phyloP scores from a whole-genome alignment of 1,284 basidiomycete genomes.

The Ganoderma sinense region DNA sequence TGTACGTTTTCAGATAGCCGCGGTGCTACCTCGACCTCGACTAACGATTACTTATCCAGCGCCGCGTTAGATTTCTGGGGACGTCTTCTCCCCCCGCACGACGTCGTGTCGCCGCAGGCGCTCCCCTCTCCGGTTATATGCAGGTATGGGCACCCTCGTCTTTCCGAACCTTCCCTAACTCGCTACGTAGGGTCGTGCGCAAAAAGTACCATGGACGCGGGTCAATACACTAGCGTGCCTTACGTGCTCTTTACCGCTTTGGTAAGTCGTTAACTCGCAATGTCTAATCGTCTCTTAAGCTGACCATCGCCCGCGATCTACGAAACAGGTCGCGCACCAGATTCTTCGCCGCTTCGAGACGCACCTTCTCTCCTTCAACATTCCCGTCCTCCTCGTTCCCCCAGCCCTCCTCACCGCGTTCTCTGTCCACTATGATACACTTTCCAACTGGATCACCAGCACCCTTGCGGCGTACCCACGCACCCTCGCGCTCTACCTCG shows the following conservation, averaged over 20 bases:
- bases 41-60: not conserved
- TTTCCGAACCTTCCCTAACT: not conserved
- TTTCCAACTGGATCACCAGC: not conserved
- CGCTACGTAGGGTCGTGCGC: not conserved
- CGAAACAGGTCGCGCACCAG: constrained; percentile 17
- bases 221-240: not conserved
- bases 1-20: not conserved
- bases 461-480: not conserved
- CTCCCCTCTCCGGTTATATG: not conserved
- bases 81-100: not conserved
- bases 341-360: constrained; percentile 17
- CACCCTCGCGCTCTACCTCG: constrained; percentile 21
- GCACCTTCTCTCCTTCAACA: constrained; percentile 1
- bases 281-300: not conserved
- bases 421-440: not conserved
- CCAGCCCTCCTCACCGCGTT: constrained; percentile 1
- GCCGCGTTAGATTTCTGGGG: not conserved
- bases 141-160: not conserved
- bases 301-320: not conserved
- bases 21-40: not conserved
- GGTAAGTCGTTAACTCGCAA: not conserved
- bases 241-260: not conserved
- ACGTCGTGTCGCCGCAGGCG: not conserved
- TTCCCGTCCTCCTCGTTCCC: constrained; percentile 7
- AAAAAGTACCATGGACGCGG: not conserved